phyloP scores from a whole-genome alignment of 495 filamentous ascomycete genomes.

The Aspergillus sclerotiicarbonarius region DNA sequence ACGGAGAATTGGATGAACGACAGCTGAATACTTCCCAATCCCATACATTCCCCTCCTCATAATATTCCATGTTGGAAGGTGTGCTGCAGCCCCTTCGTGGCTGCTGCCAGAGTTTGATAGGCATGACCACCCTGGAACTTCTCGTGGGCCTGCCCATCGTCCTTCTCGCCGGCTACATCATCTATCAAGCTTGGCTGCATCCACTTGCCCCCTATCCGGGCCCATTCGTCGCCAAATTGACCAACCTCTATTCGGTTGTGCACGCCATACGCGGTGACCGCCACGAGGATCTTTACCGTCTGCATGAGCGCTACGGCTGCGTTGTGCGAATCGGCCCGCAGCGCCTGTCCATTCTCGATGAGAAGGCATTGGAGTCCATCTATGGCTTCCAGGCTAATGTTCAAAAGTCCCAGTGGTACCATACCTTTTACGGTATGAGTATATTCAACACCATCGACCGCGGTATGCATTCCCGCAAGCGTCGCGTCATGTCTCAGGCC shows the following conservation, averaged over 20 bases:
- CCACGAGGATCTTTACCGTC: neutral
- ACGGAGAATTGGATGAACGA: too few species aligned
- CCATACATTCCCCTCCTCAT: too few species aligned
- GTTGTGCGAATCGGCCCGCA: neutral
- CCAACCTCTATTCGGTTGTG: neutral
- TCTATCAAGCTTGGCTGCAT: neutral
- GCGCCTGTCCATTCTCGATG: neutral
- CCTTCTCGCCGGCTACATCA: neutral
- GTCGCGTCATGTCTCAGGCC: neutral
- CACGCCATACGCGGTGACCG: neutral
- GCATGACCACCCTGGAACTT: too few species aligned
- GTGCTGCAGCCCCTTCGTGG: too few species aligned
- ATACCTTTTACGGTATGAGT: neutral
- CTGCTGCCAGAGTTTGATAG: too few species aligned
- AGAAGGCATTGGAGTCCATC: neutral
- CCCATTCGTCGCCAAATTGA: neutral
- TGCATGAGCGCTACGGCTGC: neutral
- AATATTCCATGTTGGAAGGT: too few species aligned
- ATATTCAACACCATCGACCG: neutral
- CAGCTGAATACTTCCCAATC: too few species aligned
- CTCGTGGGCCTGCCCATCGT: too few species aligned
- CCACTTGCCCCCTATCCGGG: neutral
- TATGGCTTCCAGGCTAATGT: neutral
- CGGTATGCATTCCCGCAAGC: neutral
- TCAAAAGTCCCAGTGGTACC: neutral